These are phyloP conservation scores for Pythium graminicola DNA, from an alignment of 352 stramenopile genomes.

Conservation along the genomic window DNA sequence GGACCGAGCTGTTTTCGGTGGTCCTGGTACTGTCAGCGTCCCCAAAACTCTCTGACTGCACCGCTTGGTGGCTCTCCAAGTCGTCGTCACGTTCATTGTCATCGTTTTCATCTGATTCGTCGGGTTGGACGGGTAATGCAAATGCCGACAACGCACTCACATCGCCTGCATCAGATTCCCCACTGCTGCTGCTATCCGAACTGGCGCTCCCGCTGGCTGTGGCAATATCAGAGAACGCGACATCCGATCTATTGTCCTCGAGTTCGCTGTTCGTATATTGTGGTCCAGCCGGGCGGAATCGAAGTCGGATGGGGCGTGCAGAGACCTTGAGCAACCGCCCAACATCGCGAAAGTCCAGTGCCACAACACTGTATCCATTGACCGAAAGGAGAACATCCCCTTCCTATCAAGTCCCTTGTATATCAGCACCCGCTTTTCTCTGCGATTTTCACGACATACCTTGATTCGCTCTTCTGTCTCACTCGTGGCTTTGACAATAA, in stretches of 20 bases:
- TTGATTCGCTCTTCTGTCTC: constrained; percentile 15
- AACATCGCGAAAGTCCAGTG: constrained; percentile 61
- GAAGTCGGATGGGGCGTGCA: constrained; percentile 51
- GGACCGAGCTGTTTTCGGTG: constrained; percentile 65
- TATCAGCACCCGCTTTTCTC: neutral
- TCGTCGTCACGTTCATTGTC: constrained; percentile 49
- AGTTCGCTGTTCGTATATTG: constrained; percentile 9
- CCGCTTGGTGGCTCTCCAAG: constrained; percentile 56
- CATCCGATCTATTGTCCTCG: constrained; percentile 10
- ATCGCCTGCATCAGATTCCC: constrained; percentile 9
- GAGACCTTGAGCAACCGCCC: constrained; percentile 64
- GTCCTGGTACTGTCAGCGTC: constrained; percentile 63
- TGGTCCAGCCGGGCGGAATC: constrained; percentile 35
- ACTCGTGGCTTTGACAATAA: constrained; percentile 22
- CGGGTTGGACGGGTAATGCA: constrained; percentile 22
- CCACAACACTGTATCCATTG: constrained; percentile 58
- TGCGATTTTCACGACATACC: constrained; percentile 1
- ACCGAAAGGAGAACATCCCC: constrained; percentile 63
- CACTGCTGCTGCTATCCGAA: constrained; percentile 12
- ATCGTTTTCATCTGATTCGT: constrained; percentile 15
- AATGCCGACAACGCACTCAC: constrained; percentile 30
- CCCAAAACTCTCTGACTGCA: constrained; percentile 72
- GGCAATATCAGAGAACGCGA: constrained; percentile 18
- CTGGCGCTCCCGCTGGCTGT: constrained; percentile 17
- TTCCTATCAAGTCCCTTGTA: constrained; percentile 31